Conservation (phyloP, 495 filamentous ascomycete species). For the Neurospora sp. region DNA sequence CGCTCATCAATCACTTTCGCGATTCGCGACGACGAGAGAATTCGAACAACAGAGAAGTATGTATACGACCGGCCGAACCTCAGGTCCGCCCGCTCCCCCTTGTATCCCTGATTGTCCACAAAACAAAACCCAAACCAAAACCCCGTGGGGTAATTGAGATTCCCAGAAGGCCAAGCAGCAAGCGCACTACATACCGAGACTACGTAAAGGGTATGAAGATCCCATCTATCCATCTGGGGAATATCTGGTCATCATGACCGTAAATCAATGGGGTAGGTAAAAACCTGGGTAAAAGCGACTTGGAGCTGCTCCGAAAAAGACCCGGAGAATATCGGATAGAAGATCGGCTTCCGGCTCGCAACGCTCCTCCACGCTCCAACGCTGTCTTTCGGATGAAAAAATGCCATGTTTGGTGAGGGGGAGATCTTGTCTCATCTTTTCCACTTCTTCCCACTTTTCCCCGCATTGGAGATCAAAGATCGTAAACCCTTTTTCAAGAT, state of each 20-base stretch:
- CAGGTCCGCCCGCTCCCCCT: background rate
- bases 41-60: too few species aligned
- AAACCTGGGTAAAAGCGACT: too few species aligned
- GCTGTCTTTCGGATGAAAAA: too few species aligned
- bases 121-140: background rate
- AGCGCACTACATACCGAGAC: too few species aligned
- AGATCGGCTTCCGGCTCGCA: background rate
- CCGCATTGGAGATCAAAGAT: background rate
- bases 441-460: background rate
- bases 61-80: background rate
- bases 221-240: background rate
- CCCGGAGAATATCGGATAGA: background rate
- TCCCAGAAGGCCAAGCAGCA: background rate
- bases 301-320: background rate
- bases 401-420: background rate
- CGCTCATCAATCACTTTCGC: background rate
- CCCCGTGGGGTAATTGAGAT: background rate
- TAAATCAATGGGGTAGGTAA: too few species aligned
- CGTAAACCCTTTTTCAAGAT: background rate
- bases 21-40: background rate
- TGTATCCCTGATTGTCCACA: background rate
- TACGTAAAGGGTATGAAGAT: background rate
- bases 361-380: too few species aligned
- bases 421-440: background rate
- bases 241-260: too few species aligned